phyloP scores from a whole-genome alignment of 192 early-diverging fungal species.

The Dissophora ornata region DNA sequence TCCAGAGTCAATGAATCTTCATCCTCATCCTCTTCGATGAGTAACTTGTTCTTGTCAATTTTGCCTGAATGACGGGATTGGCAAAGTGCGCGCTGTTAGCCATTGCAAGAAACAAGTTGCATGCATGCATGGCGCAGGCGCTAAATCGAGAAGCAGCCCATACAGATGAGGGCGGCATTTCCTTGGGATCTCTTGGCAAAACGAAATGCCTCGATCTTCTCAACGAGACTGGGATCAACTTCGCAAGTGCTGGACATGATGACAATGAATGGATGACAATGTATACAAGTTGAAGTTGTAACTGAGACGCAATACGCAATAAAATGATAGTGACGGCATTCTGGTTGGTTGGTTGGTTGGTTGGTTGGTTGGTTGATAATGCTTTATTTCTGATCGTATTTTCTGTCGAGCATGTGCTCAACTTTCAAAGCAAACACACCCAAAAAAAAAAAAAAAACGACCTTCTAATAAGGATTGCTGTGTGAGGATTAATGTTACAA shows the following conservation, averaged over 20 bases:
- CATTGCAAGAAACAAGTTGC: too few relatives aligned
- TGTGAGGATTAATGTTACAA: slow-evolving; percentile 51
- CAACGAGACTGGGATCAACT: slow-evolving; percentile 56
- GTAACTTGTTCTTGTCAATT: slow-evolving; percentile 61
- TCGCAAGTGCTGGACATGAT: slow-evolving; percentile 62
- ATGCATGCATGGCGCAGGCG: neutral
- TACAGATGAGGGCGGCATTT: slow-evolving; percentile 67
- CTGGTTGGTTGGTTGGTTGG: too few relatives aligned
- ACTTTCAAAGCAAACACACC: neutral
- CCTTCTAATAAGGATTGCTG: slow-evolving; percentile 14
- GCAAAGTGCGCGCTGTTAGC: too few relatives aligned
- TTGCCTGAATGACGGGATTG: too few relatives aligned
- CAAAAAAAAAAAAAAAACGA: slow-evolving; percentile 13
- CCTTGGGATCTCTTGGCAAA: slow-evolving; percentile 63
- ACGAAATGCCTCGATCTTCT: slow-evolving; percentile 64
- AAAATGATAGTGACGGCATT: too few relatives aligned
- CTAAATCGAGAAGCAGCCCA: neutral
- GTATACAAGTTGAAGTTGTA: neutral
- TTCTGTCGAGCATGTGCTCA: neutral
- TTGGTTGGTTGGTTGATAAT: neutral
- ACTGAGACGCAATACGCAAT: too few relatives aligned
- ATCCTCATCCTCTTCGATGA: slow-evolving; percentile 64
- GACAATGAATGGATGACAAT: neutral
- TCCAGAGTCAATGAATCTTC: slow-evolving; percentile 60
- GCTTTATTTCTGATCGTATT: neutral